Percentiles rank a stretch among this genome's conserved stretches.
Evolutionary conservation across 805 yeast species (phyloP).

Genomic region (Wickerhamiella sergipiensis): DNA sequence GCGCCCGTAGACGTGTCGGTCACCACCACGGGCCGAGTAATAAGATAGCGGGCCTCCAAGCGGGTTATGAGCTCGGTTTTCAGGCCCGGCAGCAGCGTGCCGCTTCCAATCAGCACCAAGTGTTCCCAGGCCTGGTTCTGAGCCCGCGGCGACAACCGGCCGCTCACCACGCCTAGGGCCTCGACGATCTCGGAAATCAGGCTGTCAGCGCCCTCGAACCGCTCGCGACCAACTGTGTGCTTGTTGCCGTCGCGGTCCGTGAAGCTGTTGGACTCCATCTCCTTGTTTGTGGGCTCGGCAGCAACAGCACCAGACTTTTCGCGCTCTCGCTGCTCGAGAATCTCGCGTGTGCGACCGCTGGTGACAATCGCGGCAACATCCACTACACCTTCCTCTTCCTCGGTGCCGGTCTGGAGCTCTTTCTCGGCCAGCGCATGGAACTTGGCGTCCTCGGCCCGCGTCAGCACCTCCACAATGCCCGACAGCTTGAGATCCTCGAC

Average conservation of each 20-base stretch:
- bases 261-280: constrained; percentile 61
- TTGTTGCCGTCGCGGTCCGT: constrained; percentile 42
- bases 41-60: constrained; percentile 42
- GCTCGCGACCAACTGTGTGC: constrained; percentile 71
- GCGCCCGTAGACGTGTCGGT: constrained; percentile 1
- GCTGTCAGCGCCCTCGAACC: constrained; percentile 65
- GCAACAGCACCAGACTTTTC: constrained; percentile 28
- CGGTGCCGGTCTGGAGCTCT: constrained; percentile 19
- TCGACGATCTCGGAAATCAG: constrained; percentile 43
- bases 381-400: constrained; percentile 55
- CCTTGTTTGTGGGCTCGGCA: constrained; percentile 39
- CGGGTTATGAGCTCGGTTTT: constrained; percentile 51
- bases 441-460: constrained; percentile 43
- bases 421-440: constrained; percentile 40
- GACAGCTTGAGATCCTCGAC: constrained; percentile 65
- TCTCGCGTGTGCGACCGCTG: constrained; percentile 58
- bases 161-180: constrained; percentile 39
- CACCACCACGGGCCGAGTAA: constrained; percentile 21
- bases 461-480: constrained; percentile 63
- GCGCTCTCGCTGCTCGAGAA: constrained; percentile 49
- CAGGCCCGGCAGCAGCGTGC: constrained; percentile 62
- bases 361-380: constrained; percentile 86
- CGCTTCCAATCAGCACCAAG: constrained; percentile 65
- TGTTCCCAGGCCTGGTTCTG: constrained; percentile 80
- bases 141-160: constrained; percentile 49